A percentile compares a stretch with the other conserved stretches of the same genome.
phyloP scores from a whole-genome alignment of 192 early-diverging fungal species.

The Coemansia sp. region DNA sequence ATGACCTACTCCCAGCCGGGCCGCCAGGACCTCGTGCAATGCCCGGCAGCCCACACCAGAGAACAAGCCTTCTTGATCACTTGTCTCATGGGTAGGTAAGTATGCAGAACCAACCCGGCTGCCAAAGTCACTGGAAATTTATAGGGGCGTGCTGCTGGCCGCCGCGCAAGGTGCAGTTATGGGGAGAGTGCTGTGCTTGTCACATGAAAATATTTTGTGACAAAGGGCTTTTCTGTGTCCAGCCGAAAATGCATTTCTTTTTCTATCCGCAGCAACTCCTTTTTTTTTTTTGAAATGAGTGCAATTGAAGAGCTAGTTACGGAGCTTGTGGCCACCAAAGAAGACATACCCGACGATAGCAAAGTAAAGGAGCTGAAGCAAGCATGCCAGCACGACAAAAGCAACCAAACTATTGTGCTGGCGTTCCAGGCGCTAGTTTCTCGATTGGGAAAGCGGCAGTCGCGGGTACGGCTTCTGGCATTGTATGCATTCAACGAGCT shows the following conservation, averaged over 20 bases:
- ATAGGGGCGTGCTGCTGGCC: conserved; percentile 1
- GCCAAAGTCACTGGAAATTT: conserved; percentile 1
- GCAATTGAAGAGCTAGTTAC: conserved; percentile 19
- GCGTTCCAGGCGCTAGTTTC: conserved; percentile 10
- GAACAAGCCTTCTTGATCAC: conserved; percentile 38
- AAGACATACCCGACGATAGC: conserved; percentile 15
- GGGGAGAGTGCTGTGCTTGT: background rate
- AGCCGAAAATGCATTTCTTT: background rate
- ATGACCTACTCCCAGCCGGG: conserved; percentile 36
- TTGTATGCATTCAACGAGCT: conserved; percentile 60
- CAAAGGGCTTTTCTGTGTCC: no score
- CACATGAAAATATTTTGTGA: conserved; percentile 2
- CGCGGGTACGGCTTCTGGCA: conserved; percentile 61
- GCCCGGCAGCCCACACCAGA: conserved; percentile 26
- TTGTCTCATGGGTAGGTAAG: conserved; percentile 29
- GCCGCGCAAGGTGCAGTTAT: background rate
- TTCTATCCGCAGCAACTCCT: background rate
- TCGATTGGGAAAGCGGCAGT: conserved; percentile 25
- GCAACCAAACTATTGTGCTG: background rate
- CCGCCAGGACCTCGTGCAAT: conserved; percentile 47
- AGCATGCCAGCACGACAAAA: conserved; percentile 15
- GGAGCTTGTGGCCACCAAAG: conserved; percentile 21
- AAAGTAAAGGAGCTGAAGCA: conserved; percentile 25
- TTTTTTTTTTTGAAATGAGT: conserved; percentile 9
- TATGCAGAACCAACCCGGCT: conserved; percentile 21